Conservation (phyloP, 345 rosid genomes). For the Arabidopsis arenosa region DNA sequence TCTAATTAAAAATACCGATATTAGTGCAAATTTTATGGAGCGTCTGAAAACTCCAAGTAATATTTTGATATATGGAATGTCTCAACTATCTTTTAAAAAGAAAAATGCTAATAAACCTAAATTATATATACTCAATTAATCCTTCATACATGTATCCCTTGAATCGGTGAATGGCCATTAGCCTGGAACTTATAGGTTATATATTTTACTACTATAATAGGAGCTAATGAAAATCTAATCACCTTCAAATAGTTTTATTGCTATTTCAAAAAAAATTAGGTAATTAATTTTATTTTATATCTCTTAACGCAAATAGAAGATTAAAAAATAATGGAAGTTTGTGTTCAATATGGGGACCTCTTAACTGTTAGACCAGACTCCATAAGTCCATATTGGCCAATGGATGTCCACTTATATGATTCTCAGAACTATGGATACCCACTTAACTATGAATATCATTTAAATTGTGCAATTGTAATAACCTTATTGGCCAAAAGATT, state of each 20-base stretch:
- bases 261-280: not conserved
- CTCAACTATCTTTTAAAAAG: too few relatives aligned
- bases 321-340: not conserved
- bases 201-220: constrained; percentile 13
- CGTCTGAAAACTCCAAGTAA: not conserved
- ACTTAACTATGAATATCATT: constrained; percentile 39
- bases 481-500: constrained; percentile 30
- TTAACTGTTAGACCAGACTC: constrained; percentile 35
- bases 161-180: constrained; percentile 44
- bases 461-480: constrained; percentile 25
- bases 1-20: not conserved
- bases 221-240: constrained; percentile 46
- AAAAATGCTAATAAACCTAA: not conserved
- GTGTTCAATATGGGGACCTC: constrained; percentile 41
- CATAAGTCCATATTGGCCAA: constrained; percentile 50
- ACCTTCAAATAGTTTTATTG: constrained; percentile 38
- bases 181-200: constrained; percentile 7
- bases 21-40: too few relatives aligned
- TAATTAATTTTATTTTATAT: constrained; percentile 7
- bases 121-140: not conserved
- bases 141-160: constrained; percentile 32
- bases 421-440: constrained; percentile 41
- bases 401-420: constrained; percentile 51
- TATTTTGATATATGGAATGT: not conserved
- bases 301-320: constrained; percentile 9